phyloP scores from a whole-genome alignment of 345 rosid genomes.

The Psidium friedrichsthalianum region DNA sequence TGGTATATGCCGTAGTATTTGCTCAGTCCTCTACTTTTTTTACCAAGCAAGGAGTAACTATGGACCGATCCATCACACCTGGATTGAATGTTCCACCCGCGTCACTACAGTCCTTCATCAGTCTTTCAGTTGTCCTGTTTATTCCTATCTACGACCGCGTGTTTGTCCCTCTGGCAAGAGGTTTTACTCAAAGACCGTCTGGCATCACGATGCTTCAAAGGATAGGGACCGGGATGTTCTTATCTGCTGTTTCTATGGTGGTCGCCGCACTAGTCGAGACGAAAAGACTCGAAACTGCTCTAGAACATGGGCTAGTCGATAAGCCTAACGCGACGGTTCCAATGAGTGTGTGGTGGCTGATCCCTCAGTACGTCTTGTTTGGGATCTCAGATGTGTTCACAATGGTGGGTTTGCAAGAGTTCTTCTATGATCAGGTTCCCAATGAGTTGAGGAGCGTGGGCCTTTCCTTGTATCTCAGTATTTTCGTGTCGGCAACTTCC shows the following conservation, averaged over 20 bases:
- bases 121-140: slow-evolving; percentile 25
- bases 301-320: slow-evolving; percentile 28
- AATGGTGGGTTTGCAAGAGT: slow-evolving; percentile 60
- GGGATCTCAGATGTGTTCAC: slow-evolving; percentile 49
- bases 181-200: slow-evolving; percentile 27
- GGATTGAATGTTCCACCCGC: slow-evolving; percentile 34
- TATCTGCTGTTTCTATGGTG: slow-evolving; percentile 33
- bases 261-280: slow-evolving; percentile 39
- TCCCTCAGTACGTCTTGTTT: slow-evolving; percentile 45
- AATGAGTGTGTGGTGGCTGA: slow-evolving; percentile 59
- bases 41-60: slow-evolving; percentile 53
- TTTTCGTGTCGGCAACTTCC: slow-evolving; percentile 46
- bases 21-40: slow-evolving; percentile 52
- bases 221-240: slow-evolving; percentile 43
- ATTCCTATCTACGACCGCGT: slow-evolving; percentile 40
- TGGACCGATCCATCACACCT: slow-evolving; percentile 36
- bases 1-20: slow-evolving; percentile 35
- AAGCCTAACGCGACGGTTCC: slow-evolving; percentile 32
- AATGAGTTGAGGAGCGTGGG: slow-evolving; percentile 47
- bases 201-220: slow-evolving; percentile 68
- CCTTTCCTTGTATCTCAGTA: slow-evolving; percentile 46
- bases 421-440: slow-evolving; percentile 59
- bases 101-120: slow-evolving; percentile 31
- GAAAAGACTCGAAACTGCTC: slow-evolving; percentile 35
- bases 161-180: slow-evolving; percentile 39